A percentile compares a stretch with the other conserved stretches of the same genome.
Conservation (phyloP, 371 early-diverging fungal species). For the Actinomortierella wolfii region DNA sequence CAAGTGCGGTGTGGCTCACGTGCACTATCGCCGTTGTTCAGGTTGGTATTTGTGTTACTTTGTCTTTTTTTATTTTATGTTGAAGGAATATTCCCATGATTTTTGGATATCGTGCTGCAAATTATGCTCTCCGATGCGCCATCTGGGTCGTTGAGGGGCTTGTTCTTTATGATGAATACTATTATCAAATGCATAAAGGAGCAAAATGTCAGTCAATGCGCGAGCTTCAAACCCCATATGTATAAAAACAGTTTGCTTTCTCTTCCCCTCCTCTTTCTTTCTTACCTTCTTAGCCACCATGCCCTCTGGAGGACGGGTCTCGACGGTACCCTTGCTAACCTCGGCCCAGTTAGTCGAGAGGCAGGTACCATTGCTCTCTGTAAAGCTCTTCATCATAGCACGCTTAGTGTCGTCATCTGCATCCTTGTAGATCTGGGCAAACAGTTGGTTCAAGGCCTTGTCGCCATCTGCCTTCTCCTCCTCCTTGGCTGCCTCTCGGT, state of each 20-base stretch:
- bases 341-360: conserved; percentile 97
- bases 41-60: too few relatives aligned
- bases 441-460: conserved; percentile 83
- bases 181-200: background rate
- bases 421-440: conserved; percentile 91
- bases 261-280: background rate
- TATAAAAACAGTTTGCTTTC: background rate
- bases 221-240: too few relatives aligned
- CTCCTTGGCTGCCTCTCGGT: conserved; percentile 67
- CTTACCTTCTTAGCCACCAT: conserved; percentile 84
- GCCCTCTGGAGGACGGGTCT: conserved; percentile 91
- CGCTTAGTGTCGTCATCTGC: conserved; percentile 90
- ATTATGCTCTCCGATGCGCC: too few relatives aligned
- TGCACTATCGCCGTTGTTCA: too few relatives aligned
- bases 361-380: conserved; percentile 94
- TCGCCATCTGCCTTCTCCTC: conserved; percentile 88
- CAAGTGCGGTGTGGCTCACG: too few relatives aligned
- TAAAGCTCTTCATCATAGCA: conserved; percentile 98
- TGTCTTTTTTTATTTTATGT: too few relatives aligned
- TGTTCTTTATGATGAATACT: too few relatives aligned
- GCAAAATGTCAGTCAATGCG: background rate
- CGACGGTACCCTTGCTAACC: conserved; percentile 82
- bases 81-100: too few relatives aligned
- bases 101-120: too few relatives aligned
- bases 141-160: too few relatives aligned